Base-by-base conservation (phyloP, 2,329 filamentous ascomycete species). In the Fusarium palustre region DNA sequence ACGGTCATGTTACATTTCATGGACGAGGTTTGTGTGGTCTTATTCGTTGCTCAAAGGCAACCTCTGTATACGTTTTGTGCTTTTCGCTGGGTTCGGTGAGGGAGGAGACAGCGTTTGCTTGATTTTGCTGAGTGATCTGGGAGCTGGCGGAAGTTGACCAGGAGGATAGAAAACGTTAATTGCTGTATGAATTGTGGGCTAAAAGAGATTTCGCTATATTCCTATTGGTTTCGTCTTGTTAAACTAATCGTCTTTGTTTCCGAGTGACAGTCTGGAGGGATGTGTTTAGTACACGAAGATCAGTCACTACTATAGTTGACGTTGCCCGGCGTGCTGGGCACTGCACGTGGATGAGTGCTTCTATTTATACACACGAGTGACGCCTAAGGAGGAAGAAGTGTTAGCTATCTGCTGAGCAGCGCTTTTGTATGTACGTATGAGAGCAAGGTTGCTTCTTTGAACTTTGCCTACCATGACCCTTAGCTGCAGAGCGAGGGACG, bases 21-120 rank as follows among this genome's bases (percentile, higher is more conserved):
- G 66, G 58, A 69, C 54, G 62, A 66, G 64, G 46, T 66, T 59
- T 49, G 58, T 59, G 46, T 66, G 52, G 48, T 59, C 64, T 54
- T 55, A 50, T 53, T 67, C 66, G 62, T 64, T 70, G 67, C 67
- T 68, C 28, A 53, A 59, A 55, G 54, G 68, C 42, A 38, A 64
- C 65, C 66, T 65, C 60, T 69, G 65, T 67, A 67, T 70, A 70
- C 64, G 63, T 70, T 68, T 70, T 70, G 67, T 69, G 62, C 54
- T 65, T 56, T 70, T 67, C 47, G 45, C 30, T 56, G 45, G 54
- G 50, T 31, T 53, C 28, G 38, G 15, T 53, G 41, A 43, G 30
- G 48, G 24, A 47, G 41, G 46, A 45, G 46, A 45, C 28, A 68
- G 62, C 53, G 47, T 64, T 69, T 69, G 57, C 33, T 66, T 55